phyloP scores from a whole-genome alignment of 352 stramenopile genomes.

The Pythium aristosporum region DNA sequence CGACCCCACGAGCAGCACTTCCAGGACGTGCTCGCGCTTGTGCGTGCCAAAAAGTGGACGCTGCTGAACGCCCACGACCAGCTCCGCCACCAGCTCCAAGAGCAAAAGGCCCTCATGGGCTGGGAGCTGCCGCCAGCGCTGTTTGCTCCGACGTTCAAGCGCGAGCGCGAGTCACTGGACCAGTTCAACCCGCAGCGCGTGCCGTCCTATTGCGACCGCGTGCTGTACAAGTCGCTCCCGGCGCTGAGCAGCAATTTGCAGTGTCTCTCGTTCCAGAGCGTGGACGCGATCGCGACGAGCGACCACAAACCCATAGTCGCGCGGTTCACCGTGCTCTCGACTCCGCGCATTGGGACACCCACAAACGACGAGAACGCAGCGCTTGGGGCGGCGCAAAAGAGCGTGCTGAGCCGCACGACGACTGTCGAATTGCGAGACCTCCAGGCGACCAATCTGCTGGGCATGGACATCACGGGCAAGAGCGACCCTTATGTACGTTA shows the following conservation, averaged over 20 bases:
- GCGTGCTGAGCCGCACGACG: conserved; percentile 35
- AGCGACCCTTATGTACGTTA: conserved; percentile 74
- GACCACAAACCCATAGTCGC: conserved; percentile 84
- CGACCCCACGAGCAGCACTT: conserved; percentile 70
- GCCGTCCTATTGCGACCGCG: conserved; percentile 83
- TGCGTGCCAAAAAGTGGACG: conserved; percentile 49
- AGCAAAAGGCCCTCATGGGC: conserved; percentile 49
- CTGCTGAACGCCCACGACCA: conserved; percentile 76
- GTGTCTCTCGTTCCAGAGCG: conserved; percentile 53
- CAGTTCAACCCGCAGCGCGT: conserved; percentile 68
- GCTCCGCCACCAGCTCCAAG: conserved; percentile 62
- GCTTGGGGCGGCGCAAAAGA: conserved; percentile 17
- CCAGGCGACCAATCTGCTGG: conserved; percentile 51
- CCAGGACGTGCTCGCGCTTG: conserved; percentile 43
- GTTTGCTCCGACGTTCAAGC: conserved; percentile 87
- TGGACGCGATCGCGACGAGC: conserved; percentile 68
- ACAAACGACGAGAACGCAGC: conserved; percentile 21
- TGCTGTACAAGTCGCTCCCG: conserved; percentile 81
- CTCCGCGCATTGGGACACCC: conserved; percentile 23
- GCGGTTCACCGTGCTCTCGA: conserved; percentile 49
- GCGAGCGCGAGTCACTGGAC: conserved; percentile 44
- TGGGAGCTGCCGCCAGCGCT: conserved; percentile 64
- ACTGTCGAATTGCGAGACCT: conserved; percentile 65
- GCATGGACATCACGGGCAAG: conserved; percentile 73
- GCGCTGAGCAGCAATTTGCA: conserved; percentile 53